Base-by-base conservation (phyloP, 306 rosid genomes). In the Calophaca sinica region DNA sequence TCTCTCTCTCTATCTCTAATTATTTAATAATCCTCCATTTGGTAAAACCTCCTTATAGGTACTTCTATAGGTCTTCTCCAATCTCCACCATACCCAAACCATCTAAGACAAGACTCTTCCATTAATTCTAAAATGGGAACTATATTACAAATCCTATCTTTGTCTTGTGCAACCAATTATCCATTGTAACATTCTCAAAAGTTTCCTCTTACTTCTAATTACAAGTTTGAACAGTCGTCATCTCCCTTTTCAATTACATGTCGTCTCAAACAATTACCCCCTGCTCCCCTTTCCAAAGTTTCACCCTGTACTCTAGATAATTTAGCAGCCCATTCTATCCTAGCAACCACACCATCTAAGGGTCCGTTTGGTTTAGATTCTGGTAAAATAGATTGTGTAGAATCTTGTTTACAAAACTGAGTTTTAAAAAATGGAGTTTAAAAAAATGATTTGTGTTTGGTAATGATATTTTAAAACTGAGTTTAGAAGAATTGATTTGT, bases 271-370 rank as follows among this genome's bases (percentile, higher is more conserved):
- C 8, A 42, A 12, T n/a, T 4, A 33, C 41, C 49, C 45, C 12
- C 3, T 35, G n/a, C n/a, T n/a, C 50, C 45, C 6, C 3, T 32
- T 32, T 20, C 42, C 60, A 35, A 14, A 26, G 46, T 58, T 58
- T 49, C 62, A 35, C 62, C n/a, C 11, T 26, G 13, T 36, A 10
- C 59, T 70, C 51, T 15, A 53, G 72, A 1, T 11, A 38, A 39
- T 20, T 54, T 5, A 54, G 42, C 28, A 26, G 41, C 65, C 75
- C 49, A 10, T 39, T 53, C 41, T 54, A 46, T 67, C 72, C 63
- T 8, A 13, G 3, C 15, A 7, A n/a, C 4, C 13, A 9, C 7
- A 20, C 52, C n/a, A 9, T 62, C 54, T n/a, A n/a, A n/a, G n/a
- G n/a, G n/a, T n/a, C n/a, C n/a, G n/a, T n/a, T n/a, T n/a, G n/a